phyloP scores from a whole-genome alignment of 225 moss, liverwort and hornwort species.

The Neckera pumila region DNA sequence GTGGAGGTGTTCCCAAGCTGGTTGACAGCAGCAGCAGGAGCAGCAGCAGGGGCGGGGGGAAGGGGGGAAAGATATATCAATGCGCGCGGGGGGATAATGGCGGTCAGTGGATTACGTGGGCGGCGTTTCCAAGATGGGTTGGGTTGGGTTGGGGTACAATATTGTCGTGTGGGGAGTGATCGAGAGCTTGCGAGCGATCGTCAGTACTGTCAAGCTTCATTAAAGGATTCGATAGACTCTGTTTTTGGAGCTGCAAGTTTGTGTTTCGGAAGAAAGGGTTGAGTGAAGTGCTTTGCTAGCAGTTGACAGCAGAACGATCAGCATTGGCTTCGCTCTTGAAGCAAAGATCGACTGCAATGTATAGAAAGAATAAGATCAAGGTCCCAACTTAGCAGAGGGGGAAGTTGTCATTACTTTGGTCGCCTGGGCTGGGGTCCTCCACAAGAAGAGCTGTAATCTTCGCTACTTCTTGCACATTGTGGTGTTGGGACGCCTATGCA shows the following conservation, averaged over 20 bases:
- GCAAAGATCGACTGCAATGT: not conserved
- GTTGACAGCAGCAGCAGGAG: not conserved
- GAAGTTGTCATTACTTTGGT: not conserved
- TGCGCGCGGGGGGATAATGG: not conserved
- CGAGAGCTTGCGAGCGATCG: not conserved
- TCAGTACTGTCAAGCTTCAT: not conserved
- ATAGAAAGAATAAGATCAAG: not conserved
- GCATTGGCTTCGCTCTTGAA: not conserved
- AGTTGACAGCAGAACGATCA: not conserved
- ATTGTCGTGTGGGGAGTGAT: not conserved
- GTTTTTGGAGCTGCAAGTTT: not conserved
- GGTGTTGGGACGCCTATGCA: not conserved
- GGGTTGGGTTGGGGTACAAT: not conserved
- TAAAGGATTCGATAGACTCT: not conserved
- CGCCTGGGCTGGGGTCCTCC: not conserved
- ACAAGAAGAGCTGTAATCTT: not conserved
- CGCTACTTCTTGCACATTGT: not conserved
- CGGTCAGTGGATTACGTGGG: not conserved
- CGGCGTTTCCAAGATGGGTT: not conserved
- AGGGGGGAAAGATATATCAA: not conserved
- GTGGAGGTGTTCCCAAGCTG: not conserved
- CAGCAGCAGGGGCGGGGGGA: not conserved
- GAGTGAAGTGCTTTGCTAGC: not conserved
- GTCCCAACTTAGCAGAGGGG: not conserved
- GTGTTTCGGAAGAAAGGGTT: not conserved